Conservation (phyloP, 2,329 filamentous ascomycete genomes). For the Hypoxylon sp. region DNA sequence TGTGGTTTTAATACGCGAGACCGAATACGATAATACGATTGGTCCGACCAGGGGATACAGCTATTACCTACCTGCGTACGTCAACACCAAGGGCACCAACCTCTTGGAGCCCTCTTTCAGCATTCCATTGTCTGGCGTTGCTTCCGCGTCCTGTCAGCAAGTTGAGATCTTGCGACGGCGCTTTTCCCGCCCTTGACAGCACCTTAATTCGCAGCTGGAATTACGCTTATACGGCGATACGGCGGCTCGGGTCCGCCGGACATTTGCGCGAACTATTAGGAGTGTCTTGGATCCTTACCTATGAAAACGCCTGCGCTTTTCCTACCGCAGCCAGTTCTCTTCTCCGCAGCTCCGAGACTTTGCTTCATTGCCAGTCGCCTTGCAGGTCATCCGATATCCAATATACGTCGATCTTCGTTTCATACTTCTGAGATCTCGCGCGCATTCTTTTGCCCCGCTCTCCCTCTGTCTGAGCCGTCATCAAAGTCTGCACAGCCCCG, state of each 20-base stretch:
- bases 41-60: neutral
- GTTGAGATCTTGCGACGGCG: constrained; percentile 8
- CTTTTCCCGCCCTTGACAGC: constrained; percentile 12
- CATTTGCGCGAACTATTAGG: constrained; percentile 28
- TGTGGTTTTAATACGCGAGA: neutral
- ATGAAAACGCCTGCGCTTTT: constrained; percentile 38
- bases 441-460: constrained; percentile 35
- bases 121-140: constrained; percentile 21
- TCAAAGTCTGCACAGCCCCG: constrained; percentile 39
- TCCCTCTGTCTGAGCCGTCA: constrained; percentile 26
- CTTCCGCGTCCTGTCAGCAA: constrained; percentile 25
- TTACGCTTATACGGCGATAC: constrained; percentile 28
- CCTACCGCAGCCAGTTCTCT: constrained; percentile 30
- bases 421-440: constrained; percentile 22
- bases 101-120: constrained; percentile 12
- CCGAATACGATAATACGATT: constrained; percentile 2
- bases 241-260: constrained; percentile 39
- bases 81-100: constrained; percentile 18
- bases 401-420: constrained; percentile 25
- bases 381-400: constrained; percentile 11
- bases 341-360: constrained; percentile 35
- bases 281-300: constrained; percentile 29
- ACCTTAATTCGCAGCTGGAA: constrained; percentile 20
- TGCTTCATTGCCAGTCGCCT: constrained; percentile 19
- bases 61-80: constrained; percentile 10